Percentiles rank a stretch among this genome's conserved stretches.
phyloP scores from a whole-genome alignment of 2,329 filamentous ascomycete species.

The Pezicula radicicola region DNA sequence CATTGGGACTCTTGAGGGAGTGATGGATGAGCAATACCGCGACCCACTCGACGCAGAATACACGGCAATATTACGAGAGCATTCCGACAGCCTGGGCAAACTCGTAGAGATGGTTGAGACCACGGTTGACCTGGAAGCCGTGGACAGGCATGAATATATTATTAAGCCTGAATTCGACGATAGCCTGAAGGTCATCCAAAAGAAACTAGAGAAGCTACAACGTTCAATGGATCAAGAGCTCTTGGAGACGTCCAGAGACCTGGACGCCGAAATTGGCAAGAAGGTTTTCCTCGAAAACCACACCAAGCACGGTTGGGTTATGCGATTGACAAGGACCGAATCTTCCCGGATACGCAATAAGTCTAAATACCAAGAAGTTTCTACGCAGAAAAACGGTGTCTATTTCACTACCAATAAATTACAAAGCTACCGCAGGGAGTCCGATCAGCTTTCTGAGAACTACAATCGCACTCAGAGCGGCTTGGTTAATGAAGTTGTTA shows the following conservation, averaged over 20 bases:
- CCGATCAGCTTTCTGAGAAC: conserved; percentile 89
- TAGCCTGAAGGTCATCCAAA: conserved; percentile 78
- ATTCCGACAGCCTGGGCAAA: conserved; percentile 76
- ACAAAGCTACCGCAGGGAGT: conserved; percentile 78
- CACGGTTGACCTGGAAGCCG: conserved; percentile 89
- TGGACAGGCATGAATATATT: conserved; percentile 96
- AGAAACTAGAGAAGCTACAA: conserved; percentile 82
- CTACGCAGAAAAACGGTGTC: conserved; percentile 97
- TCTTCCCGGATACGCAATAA: conserved; percentile 92
- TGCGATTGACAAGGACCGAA: conserved; percentile 87
- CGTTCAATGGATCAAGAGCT: conserved; percentile 84
- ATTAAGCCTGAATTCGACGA: conserved; percentile 99
- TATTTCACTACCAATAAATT: conserved; percentile 91
- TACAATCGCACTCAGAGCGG: conserved; percentile 94
- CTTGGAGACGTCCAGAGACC: conserved; percentile 69
- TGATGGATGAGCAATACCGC: conserved; percentile 94
- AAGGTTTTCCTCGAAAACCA: conserved; percentile 98
- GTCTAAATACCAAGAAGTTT: conserved; percentile 86
- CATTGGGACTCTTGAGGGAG: conserved; percentile 80
- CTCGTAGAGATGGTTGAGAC: conserved; percentile 98
- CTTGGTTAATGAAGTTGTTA: conserved; percentile 87
- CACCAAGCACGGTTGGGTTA: conserved; percentile 93
- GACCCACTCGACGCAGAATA: conserved; percentile 84
- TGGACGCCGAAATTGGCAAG: conserved; percentile 93
- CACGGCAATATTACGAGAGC: conserved; percentile 74